Evolutionary conservation across 75 land plant species (phyloP).

Genomic region (Pseudotsuga menziesii): DNA sequence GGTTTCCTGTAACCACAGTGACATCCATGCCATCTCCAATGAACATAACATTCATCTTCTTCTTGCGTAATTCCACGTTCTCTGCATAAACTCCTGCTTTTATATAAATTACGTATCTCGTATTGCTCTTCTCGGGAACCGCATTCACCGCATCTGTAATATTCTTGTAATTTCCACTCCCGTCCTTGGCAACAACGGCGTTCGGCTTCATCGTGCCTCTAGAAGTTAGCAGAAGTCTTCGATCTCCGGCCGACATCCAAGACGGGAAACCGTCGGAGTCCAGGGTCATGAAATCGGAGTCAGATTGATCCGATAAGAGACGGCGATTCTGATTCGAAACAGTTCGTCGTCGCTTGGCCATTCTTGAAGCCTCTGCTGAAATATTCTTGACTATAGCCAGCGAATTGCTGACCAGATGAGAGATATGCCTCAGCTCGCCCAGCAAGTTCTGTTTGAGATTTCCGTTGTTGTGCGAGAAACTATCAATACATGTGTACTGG

Average conservation of each 20-base stretch:
- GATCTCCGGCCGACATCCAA: constrained; percentile 11
- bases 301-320: background rate
- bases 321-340: background rate
- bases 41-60: constrained; percentile 6
- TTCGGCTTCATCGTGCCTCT: background rate
- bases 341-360: no score
- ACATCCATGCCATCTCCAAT: constrained; percentile 10
- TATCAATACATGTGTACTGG: constrained; percentile 67
- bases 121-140: constrained; percentile 4
- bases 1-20: constrained; percentile 11
- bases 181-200: constrained; percentile 20
- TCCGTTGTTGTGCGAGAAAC: constrained; percentile 23
- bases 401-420: constrained; percentile 37
- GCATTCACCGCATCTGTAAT: constrained; percentile 6
- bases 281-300: background rate
- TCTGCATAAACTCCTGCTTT: constrained; percentile 10
- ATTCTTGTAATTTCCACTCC: constrained; percentile 12
- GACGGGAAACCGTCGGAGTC: constrained; percentile 3
- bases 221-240: background rate
- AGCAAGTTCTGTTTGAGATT: constrained; percentile 10
- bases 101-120: constrained; percentile 12
- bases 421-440: constrained; percentile 9
- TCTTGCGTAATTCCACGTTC: constrained; percentile 10
- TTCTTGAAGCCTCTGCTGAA: constrained; percentile 1
- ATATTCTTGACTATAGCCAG: constrained; percentile 49